Conservation (phyloP, 1,284 basidiomycete species). For the Singerocomus rubriflavus region DNA sequence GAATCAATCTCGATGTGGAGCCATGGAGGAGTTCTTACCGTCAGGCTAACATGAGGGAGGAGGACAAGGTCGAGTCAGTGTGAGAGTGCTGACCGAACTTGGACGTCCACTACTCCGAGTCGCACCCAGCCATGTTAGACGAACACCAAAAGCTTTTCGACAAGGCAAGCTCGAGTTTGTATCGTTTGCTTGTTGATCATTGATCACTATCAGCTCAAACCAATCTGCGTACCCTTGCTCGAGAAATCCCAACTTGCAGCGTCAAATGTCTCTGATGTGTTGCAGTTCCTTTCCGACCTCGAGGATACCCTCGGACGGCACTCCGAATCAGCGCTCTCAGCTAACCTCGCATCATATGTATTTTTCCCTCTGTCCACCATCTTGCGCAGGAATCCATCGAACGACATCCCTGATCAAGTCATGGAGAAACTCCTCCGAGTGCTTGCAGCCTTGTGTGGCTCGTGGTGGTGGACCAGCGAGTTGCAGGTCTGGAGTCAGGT, state of each 20-base stretch:
- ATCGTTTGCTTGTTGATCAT: background rate
- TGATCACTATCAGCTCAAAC: slow-evolving; percentile 58
- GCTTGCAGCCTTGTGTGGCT: slow-evolving; percentile 59
- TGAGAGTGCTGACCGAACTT: too few species aligned
- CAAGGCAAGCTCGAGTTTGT: slow-evolving; percentile 27
- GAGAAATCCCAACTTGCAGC: slow-evolving; percentile 59
- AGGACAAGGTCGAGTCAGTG: background rate
- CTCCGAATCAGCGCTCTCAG: slow-evolving; percentile 44
- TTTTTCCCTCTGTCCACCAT: slow-evolving; percentile 86
- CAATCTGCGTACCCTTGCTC: slow-evolving; percentile 75
- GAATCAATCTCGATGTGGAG: background rate
- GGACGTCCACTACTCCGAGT: background rate
- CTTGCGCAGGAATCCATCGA: slow-evolving; percentile 66
- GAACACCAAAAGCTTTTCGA: slow-evolving; percentile 33
- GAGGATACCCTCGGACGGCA: slow-evolving; percentile 44
- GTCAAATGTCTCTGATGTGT: slow-evolving; percentile 43
- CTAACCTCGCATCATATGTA: slow-evolving; percentile 75
- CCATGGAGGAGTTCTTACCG: background rate
- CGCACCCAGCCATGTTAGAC: background rate
- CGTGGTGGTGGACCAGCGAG: slow-evolving; percentile 77
- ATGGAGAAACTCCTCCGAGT: slow-evolving; percentile 72
- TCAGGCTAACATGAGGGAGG: slow-evolving; percentile 4
- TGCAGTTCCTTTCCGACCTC: slow-evolving; percentile 52
- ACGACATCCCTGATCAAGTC: slow-evolving; percentile 72
- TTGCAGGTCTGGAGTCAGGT: slow-evolving; percentile 75